These are phyloP conservation scores for Fusarium dlaminii DNA, from an alignment of 2,329 filamentous ascomycete genomes.

Conservation along the genomic window DNA sequence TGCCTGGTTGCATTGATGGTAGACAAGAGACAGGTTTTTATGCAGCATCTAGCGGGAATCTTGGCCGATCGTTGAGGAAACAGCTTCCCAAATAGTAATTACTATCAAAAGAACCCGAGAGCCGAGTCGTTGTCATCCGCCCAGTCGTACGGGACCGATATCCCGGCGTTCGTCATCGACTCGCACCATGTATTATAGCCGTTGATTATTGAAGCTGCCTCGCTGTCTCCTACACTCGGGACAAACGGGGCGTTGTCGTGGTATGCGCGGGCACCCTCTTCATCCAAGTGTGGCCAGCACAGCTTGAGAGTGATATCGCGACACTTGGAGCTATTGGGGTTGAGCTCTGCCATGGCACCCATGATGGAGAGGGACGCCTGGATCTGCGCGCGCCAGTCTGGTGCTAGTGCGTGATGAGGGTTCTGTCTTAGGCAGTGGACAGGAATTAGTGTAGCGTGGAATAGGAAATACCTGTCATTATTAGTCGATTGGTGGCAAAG, in stretches of 20 bases:
- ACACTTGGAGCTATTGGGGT: conserved; percentile 34
- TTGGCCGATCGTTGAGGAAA: neutral
- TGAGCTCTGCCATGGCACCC: conserved; percentile 28
- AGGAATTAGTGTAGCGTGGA: conserved; percentile 26
- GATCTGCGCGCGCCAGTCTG: conserved; percentile 29
- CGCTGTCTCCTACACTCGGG: conserved; percentile 17
- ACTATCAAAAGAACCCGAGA: conserved; percentile 14
- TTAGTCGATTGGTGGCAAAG: neutral
- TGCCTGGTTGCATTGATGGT: neutral
- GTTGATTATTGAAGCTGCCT: conserved; percentile 30
- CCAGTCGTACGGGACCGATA: conserved; percentile 27
- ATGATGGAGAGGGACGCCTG: conserved; percentile 25
- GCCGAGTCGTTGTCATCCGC: conserved; percentile 19
- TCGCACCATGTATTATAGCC: conserved; percentile 33
- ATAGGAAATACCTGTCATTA: conserved; percentile 12
- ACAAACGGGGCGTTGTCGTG: conserved; percentile 12
- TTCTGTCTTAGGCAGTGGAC: conserved; percentile 23
- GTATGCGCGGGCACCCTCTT: conserved; percentile 12
- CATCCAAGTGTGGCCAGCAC: conserved; percentile 29
- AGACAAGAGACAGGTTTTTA: neutral
- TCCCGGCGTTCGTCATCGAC: conserved; percentile 24
- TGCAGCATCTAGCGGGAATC: neutral
- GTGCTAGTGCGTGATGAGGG: conserved; percentile 12
- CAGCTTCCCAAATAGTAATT: neutral
- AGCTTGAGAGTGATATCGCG: conserved; percentile 33